phyloP scores from a whole-genome alignment of 768 basidiomycete genomes.

The Neoboletus subvelutipes region DNA sequence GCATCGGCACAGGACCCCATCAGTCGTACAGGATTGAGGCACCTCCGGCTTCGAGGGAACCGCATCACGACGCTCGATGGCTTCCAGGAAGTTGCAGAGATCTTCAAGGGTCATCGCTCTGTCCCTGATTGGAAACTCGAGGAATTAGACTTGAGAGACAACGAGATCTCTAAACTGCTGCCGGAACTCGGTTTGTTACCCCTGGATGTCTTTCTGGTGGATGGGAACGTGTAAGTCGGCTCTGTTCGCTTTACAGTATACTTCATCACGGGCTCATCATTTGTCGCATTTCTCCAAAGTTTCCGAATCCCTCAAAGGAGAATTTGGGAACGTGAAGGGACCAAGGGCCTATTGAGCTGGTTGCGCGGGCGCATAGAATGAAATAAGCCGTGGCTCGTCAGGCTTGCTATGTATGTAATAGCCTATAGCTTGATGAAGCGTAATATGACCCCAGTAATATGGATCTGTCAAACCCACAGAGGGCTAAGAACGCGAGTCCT shows the following conservation, averaged over 20 bases:
- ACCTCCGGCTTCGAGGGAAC: slow-evolving; percentile 71
- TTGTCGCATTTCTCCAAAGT: slow-evolving; percentile 35
- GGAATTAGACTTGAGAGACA: slow-evolving; percentile 80
- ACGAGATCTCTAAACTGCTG: slow-evolving; percentile 69
- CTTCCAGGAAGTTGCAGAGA: slow-evolving; percentile 57
- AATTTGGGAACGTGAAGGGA: slow-evolving; percentile 87
- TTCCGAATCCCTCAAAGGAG: slow-evolving; percentile 80
- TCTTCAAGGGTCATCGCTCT: slow-evolving; percentile 63
- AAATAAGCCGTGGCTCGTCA: slow-evolving; percentile 1
- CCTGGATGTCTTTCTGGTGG: slow-evolving; percentile 78
- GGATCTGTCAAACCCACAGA: neutral
- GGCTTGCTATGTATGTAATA: slow-evolving; percentile 2
- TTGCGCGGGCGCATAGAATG: slow-evolving; percentile 70
- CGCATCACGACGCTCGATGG: slow-evolving; percentile 59
- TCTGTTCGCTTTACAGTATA: neutral
- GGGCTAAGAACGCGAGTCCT: neutral
- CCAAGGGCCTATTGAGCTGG: slow-evolving; percentile 79
- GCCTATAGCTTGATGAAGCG: neutral
- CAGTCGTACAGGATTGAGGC: slow-evolving; percentile 57
- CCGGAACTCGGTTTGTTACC: slow-evolving; percentile 72
- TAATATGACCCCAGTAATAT: neutral
- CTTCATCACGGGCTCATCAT: neutral
- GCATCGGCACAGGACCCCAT: slow-evolving; percentile 31
- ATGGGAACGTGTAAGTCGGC: slow-evolving; percentile 75
- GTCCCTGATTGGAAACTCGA: slow-evolving; percentile 74